Percentiles rank a stretch among this genome's conserved stretches.
These are phyloP conservation scores for Pulveroboletus frians DNA, from an alignment of 768 basidiomycete genomes.

Conservation along the genomic window DNA sequence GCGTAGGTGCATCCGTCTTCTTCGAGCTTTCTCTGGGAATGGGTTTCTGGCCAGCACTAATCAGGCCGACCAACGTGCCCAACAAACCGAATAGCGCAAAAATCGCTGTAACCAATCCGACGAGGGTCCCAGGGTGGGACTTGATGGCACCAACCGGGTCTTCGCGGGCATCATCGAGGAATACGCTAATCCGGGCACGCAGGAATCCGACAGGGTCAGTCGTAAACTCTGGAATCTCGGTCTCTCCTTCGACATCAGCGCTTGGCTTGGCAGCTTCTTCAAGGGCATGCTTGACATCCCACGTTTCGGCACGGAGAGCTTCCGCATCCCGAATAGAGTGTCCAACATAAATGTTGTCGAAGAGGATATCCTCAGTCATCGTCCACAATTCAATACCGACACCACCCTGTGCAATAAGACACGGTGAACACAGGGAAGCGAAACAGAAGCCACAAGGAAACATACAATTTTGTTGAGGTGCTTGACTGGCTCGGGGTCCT, in stretches of 20 bases:
- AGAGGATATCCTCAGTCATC: constrained; percentile 94
- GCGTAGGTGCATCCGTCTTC: constrained; percentile 65
- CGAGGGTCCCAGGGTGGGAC: constrained; percentile 84
- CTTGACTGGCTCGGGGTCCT: constrained; percentile 80
- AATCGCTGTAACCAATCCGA: constrained; percentile 63
- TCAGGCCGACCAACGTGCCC: constrained; percentile 70
- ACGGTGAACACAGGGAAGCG: not conserved
- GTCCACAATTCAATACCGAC: constrained; percentile 99
- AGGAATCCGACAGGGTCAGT: constrained; percentile 77
- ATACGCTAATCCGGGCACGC: constrained; percentile 70
- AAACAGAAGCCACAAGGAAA: not conserved
- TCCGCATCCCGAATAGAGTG: constrained; percentile 86
- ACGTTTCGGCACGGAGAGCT: constrained; percentile 80
- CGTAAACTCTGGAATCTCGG: constrained; percentile 46
- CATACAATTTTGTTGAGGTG: constrained; percentile 79
- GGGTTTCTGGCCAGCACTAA: constrained; percentile 69
- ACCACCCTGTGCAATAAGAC: constrained; percentile 56
- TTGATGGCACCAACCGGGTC: constrained; percentile 83
- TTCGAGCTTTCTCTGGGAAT: constrained; percentile 63
- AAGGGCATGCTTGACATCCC: constrained; percentile 80
- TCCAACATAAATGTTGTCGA: constrained; percentile 91
- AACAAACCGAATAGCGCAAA: constrained; percentile 85
- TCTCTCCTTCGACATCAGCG: constrained; percentile 46
- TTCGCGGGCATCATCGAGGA: constrained; percentile 69
- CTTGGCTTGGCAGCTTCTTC: constrained; percentile 53